Percentiles rank a stretch among this genome's conserved stretches.
Evolutionary conservation across 768 basidiomycete species (phyloP).

Genomic region (Tricholoma hemisulphureum): DNA sequence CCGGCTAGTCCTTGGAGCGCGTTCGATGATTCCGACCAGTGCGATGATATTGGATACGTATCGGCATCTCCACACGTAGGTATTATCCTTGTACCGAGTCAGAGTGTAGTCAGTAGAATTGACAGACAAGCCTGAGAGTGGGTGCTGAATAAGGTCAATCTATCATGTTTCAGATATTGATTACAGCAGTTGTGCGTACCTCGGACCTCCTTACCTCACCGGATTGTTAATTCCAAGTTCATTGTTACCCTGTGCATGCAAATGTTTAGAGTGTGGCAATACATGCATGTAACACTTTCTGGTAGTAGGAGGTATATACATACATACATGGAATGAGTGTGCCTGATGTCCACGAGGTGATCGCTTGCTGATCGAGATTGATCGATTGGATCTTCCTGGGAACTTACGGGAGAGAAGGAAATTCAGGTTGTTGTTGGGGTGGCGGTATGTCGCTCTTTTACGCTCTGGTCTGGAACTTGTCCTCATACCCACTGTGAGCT

Average conservation of each 20-base stretch:
- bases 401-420: not conserved
- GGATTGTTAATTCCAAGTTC: too few relatives aligned
- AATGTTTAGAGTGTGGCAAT: not conserved
- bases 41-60: not conserved
- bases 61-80: not conserved
- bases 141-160: too few relatives aligned
- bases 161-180: too few relatives aligned
- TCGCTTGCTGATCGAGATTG: constrained; percentile 1
- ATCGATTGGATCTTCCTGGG: constrained; percentile 2
- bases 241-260: too few relatives aligned
- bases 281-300: too few relatives aligned
- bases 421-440: not conserved
- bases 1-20: too few relatives aligned
- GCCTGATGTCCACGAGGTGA: not conserved
- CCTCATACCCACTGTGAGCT: not conserved
- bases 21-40: too few relatives aligned
- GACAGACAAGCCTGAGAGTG: too few relatives aligned
- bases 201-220: too few relatives aligned
- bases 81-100: too few relatives aligned
- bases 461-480: not conserved
- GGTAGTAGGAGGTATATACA: not conserved
- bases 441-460: not conserved
- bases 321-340: not conserved
- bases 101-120: too few relatives aligned
- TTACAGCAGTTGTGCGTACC: too few relatives aligned